Percentiles rank a stretch among this genome's conserved stretches.
These are phyloP conservation scores for Amauroascus niger DNA, from an alignment of 2,329 filamentous ascomycete genomes.

Conservation along the genomic window DNA sequence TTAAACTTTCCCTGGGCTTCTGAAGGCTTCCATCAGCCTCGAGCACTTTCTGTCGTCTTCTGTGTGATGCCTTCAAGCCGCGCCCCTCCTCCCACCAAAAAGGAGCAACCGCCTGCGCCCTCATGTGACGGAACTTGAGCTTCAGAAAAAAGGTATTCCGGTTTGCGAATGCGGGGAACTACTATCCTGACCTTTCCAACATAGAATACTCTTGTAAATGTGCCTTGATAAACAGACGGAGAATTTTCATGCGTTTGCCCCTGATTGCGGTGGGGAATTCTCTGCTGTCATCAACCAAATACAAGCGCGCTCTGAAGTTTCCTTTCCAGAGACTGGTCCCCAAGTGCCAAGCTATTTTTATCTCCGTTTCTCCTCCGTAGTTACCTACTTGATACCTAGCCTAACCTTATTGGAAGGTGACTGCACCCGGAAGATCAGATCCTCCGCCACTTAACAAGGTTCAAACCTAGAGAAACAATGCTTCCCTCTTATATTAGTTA, in stretches of 20 bases:
- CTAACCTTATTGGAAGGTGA: too few species aligned
- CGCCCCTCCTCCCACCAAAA: neutral
- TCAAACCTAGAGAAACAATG: neutral
- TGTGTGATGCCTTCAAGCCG: too few species aligned
- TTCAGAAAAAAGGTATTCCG: neutral
- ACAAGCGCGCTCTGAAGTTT: neutral
- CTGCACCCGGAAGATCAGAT: neutral
- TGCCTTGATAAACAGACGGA: neutral
- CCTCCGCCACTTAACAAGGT: neutral
- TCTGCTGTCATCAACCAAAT: neutral
- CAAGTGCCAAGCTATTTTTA: neutral
- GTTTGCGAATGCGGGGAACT: neutral
- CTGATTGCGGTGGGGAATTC: neutral
- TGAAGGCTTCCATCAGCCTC: conserved; percentile 17
- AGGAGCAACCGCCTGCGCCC: neutral
- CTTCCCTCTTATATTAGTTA: too few species aligned
- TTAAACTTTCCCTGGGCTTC: conserved; percentile 13
- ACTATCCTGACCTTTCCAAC: neutral
- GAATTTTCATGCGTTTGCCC: neutral
- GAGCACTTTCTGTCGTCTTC: conserved; percentile 11
- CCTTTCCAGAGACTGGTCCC: too few species aligned
- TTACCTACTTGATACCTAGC: too few species aligned
- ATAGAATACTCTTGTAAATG: neutral
- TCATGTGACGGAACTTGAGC: neutral
- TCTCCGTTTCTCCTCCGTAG: neutral